phyloP scores from a whole-genome alignment of 805 yeast genomes.

The Metschnikowia noctiluminum region DNA sequence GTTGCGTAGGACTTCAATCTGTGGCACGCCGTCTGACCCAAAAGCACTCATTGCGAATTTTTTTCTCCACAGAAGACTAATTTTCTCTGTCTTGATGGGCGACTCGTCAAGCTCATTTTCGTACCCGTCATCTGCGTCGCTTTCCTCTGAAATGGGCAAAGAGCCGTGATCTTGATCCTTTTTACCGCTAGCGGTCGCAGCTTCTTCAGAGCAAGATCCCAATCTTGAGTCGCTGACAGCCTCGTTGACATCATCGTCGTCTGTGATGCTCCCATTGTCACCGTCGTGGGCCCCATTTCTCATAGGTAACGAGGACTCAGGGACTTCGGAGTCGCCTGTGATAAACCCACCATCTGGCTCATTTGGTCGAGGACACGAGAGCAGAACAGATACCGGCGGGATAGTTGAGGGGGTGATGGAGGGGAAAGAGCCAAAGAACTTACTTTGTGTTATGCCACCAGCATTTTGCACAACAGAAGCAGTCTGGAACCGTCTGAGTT shows the following conservation, averaged over 20 bases:
- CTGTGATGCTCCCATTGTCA: neutral
- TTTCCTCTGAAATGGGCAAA: constrained; percentile 10
- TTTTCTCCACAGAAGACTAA: constrained; percentile 14
- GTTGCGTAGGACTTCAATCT: too few species aligned
- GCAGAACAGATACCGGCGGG: constrained; percentile 1
- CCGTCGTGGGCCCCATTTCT: constrained; percentile 7
- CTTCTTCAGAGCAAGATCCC: neutral
- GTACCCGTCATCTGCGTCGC: constrained; percentile 24
- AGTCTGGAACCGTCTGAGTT: constrained; percentile 11
- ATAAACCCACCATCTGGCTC: constrained; percentile 15
- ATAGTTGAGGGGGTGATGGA: neutral
- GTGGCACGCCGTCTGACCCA: neutral
- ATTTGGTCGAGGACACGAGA: constrained; percentile 1
- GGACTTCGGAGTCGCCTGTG: constrained; percentile 32
- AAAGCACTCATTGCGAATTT: constrained; percentile 11
- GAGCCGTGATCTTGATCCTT: neutral
- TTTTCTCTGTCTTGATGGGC: constrained; percentile 26
- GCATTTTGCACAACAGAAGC: neutral
- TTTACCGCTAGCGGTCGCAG: neutral
- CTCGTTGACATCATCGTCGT: constrained; percentile 15
- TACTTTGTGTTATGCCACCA: constrained; percentile 12
- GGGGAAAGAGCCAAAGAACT: constrained; percentile 10
- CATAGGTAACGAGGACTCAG: constrained; percentile 30
- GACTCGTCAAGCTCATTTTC: constrained; percentile 42
- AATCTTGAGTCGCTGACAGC: constrained; percentile 12